Conservation (phyloP, 2,329 filamentous ascomycete species). For the Alternaria dauci region DNA sequence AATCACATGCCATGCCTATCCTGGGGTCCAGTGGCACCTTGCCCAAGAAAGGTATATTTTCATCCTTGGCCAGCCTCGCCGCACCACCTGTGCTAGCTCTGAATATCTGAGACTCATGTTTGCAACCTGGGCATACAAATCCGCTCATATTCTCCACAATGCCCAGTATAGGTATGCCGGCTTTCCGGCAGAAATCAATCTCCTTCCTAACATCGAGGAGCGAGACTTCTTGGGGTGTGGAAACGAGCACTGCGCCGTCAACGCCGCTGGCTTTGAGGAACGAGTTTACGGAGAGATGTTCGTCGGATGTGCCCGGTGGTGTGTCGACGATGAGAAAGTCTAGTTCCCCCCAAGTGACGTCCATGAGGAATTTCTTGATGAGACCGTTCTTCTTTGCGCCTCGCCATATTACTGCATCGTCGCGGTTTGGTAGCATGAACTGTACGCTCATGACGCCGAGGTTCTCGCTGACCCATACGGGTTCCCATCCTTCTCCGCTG, state of each 20-base stretch:
- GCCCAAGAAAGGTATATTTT: constrained; percentile 87
- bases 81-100: constrained; percentile 90
- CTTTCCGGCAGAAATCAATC: constrained; percentile 96
- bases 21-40: constrained; percentile 90
- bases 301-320: constrained; percentile 92
- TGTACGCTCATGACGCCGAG: constrained; percentile 96
- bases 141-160: constrained; percentile 98
- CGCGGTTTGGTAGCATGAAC: constrained; percentile 93
- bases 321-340: constrained; percentile 96
- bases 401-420: constrained; percentile 97
- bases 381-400: constrained; percentile 98
- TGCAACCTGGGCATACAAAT: constrained; percentile 94
- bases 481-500: constrained; percentile 87
- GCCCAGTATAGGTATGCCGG: constrained; percentile 85
- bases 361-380: constrained; percentile 97
- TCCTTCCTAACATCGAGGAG: constrained; percentile 95
- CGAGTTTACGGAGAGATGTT: constrained; percentile 92
- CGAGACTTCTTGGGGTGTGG: constrained; percentile 93
- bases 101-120: constrained; percentile 83
- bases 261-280: constrained; percentile 91
- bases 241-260: constrained; percentile 90
- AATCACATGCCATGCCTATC: constrained; percentile 96
- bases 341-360: constrained; percentile 96
- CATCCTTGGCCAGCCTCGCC: constrained; percentile 79
- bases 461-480: constrained; percentile 95